phyloP scores from a whole-genome alignment of 202 grass and related monocot species.

The Cymbopogon flexuosus region DNA sequence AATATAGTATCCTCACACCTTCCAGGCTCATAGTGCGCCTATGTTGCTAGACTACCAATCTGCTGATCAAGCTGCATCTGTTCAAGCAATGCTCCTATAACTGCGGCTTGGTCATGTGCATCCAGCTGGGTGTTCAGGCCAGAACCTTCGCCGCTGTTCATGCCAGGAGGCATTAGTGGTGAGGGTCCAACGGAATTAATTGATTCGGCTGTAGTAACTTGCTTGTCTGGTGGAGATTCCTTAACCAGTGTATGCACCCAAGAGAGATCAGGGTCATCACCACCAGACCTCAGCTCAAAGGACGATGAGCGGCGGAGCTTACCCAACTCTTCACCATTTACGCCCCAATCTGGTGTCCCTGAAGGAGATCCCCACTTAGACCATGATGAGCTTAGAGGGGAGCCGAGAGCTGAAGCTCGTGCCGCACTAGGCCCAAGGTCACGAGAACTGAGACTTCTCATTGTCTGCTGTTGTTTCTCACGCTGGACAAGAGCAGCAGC shows the following conservation, averaged over 20 bases:
- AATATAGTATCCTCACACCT: slow-evolving; percentile 28
- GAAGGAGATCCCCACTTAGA: slow-evolving; percentile 64
- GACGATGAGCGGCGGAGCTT: slow-evolving; percentile 54
- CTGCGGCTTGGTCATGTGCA: slow-evolving; percentile 51
- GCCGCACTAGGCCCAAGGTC: slow-evolving; percentile 50
- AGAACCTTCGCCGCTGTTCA: slow-evolving; percentile 15
- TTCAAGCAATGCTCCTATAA: slow-evolving; percentile 59
- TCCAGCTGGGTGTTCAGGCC: slow-evolving; percentile 22
- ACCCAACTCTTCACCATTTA: slow-evolving; percentile 58
- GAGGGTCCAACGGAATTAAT: slow-evolving; percentile 39
- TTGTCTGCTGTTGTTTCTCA: slow-evolving; percentile 65
- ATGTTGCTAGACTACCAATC: slow-evolving; percentile 45
- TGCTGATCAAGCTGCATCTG: slow-evolving; percentile 64
- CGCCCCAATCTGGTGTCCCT: slow-evolving; percentile 46
- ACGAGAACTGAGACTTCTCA: slow-evolving; percentile 59
- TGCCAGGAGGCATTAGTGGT: slow-evolving; percentile 2
- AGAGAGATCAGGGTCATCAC: slow-evolving; percentile 69
- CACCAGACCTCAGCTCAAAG: slow-evolving; percentile 47
- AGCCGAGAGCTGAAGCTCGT: slow-evolving; percentile 36
- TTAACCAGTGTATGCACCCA: slow-evolving; percentile 69
- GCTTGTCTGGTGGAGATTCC: slow-evolving; percentile 69
- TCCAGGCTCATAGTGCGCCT: slow-evolving; percentile 11
- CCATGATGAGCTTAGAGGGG: slow-evolving; percentile 57
- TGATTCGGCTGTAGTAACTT: slow-evolving; percentile 31
- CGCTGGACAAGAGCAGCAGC: slow-evolving; percentile 62